Percentiles rank a stretch among this genome's conserved stretches.
phyloP scores from a whole-genome alignment of 129 eudicot genomes.

The Solidago caesia region DNA sequence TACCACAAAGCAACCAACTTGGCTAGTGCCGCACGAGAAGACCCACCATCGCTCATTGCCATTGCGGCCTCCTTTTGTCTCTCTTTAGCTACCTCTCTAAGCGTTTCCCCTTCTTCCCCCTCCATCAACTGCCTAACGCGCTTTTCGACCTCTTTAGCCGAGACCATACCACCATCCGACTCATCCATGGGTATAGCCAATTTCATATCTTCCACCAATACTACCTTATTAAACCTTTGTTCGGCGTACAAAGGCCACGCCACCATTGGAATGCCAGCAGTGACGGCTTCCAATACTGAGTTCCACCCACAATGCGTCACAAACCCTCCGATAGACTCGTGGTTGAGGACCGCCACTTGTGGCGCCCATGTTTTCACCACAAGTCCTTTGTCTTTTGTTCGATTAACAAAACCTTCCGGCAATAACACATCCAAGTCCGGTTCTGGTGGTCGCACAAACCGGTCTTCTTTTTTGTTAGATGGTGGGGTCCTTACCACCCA shows the following conservation, averaged over 20 bases:
- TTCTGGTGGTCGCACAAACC: conserved; percentile 36
- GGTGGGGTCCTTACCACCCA: conserved; percentile 52
- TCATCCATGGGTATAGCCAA: conserved; percentile 36
- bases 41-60: conserved; percentile 35
- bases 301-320: conserved; percentile 68
- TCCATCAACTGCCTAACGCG: conserved; percentile 47
- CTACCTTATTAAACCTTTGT: conserved; percentile 50
- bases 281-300: conserved; percentile 45
- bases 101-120: conserved; percentile 28
- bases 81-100: conserved; percentile 16
- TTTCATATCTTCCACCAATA: conserved; percentile 41
- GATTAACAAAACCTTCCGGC: conserved; percentile 34
- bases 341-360: conserved; percentile 47
- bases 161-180: conserved; percentile 21
- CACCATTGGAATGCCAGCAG: conserved; percentile 52
- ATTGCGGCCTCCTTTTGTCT: conserved; percentile 25
- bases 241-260: conserved; percentile 52
- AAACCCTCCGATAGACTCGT: conserved; percentile 49
- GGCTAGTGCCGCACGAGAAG: conserved; percentile 29
- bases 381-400: conserved; percentile 39
- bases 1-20: conserved; percentile 25
- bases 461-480: conserved; percentile 28
- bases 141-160: conserved; percentile 31
- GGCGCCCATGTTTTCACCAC: conserved; percentile 55
- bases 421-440: conserved; percentile 45